Evolutionary conservation across 345 rosid genomes (phyloP).

Genomic region (Trapa bicornis): DNA sequence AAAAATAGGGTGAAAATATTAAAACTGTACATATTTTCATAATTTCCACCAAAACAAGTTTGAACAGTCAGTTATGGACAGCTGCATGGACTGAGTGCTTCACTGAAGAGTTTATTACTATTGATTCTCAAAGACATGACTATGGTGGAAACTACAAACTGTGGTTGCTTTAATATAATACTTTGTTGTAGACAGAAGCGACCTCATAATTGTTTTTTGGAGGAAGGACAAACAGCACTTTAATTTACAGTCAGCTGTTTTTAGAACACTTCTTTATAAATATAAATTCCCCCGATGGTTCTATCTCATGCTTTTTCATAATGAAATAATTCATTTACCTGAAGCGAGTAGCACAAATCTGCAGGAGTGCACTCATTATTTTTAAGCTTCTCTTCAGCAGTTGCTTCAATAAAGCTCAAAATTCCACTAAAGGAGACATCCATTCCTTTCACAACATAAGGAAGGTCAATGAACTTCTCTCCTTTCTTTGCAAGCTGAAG

Average conservation of each 20-base stretch:
- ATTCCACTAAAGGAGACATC: constrained; percentile 96
- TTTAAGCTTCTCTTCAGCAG: constrained; percentile 73
- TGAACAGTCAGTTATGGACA: not conserved
- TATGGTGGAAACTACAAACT: not conserved
- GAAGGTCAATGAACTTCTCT: constrained; percentile 74
- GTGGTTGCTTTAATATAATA: not conserved
- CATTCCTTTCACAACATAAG: constrained; percentile 96
- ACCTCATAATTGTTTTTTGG: too few relatives aligned
- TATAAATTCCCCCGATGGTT: not conserved
- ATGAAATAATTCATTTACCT: constrained; percentile 27
- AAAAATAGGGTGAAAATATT: too few relatives aligned
- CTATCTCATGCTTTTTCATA: not conserved
- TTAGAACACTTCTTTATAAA: not conserved
- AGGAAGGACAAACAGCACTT: not conserved
- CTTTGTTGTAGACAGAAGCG: not conserved
- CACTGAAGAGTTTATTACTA: not conserved
- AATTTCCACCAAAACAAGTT: not conserved
- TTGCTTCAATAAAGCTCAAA: constrained; percentile 76
- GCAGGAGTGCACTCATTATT: constrained; percentile 81
- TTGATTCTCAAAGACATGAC: not conserved
- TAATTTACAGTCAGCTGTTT: not conserved
- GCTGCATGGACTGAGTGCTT: not conserved
- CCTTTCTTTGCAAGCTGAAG: constrained; percentile 92
- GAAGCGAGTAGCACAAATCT: constrained; percentile 88
- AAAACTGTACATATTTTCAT: too few relatives aligned